Conservation (phyloP, 495 filamentous ascomycete species). For the Choiromyces venosus region DNA sequence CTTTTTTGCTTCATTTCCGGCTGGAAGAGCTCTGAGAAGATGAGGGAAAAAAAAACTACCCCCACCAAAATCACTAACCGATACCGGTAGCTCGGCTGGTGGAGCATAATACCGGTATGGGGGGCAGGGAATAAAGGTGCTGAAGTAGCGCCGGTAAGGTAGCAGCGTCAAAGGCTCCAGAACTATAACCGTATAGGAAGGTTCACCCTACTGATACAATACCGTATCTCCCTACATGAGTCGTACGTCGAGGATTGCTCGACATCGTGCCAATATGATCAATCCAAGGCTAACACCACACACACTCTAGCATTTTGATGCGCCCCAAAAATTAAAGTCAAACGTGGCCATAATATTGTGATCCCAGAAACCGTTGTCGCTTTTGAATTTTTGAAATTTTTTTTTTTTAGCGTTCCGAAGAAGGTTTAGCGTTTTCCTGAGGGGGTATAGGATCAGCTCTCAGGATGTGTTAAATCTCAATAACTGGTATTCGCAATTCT, state of each 20-base stretch:
- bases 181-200: neutral
- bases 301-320: neutral
- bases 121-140: neutral
- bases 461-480: too few relatives aligned
- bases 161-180: neutral
- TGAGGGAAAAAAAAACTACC: neutral
- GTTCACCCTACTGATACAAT: neutral
- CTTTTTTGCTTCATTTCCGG: constrained; percentile 3
- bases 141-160: constrained; percentile 4
- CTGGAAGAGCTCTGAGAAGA: constrained; percentile 8
- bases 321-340: neutral
- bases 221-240: neutral
- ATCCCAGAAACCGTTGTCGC: too few relatives aligned
- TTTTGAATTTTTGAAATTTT: too few relatives aligned
- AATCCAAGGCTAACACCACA: neutral
- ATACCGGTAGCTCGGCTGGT: constrained; percentile 8
- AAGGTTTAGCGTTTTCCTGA: too few relatives aligned
- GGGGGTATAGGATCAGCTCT: too few relatives aligned
- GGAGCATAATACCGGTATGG: neutral
- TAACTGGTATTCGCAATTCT: too few relatives aligned
- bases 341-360: neutral
- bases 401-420: too few relatives aligned
- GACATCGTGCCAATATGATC: neutral
- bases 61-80: constrained; percentile 6
- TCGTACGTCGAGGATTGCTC: neutral